Base-by-base conservation (phyloP, 179 eudicot species). In the Silene noctiflora region DNA sequence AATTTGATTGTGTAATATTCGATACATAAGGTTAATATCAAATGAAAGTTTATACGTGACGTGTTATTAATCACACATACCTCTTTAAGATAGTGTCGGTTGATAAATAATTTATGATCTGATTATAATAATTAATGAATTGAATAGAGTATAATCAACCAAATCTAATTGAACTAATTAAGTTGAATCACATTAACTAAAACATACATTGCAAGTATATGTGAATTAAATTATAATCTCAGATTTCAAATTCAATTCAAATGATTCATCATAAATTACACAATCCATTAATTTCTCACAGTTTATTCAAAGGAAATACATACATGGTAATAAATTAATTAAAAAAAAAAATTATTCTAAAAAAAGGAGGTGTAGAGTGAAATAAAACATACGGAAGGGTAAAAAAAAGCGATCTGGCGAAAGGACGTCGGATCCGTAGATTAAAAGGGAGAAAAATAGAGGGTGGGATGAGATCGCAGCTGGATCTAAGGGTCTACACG, bases 401-500 rank as follows among this genome's bases (percentile, higher is more conserved):
- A 7, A 39, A 39, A 39, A 39, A 4, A 1, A 12, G 16, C n/a
- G 81, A 82, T 75, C 76, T 71, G 64, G 22, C 6, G 24, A 63
- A 51, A 46, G 55, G 58, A 73, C n/a, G 75, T 33, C 78, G 62
- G 76, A 70, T 74, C 71, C 71, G 80, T 67, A n/a, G 74, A 76
- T 69, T 33, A 66, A 63, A 11, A 12, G 0, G 24, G 17, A 39
- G 11, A 39, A 39, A 39, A 39, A 39, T 39, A 39, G 78, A 71
- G 62, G 13, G 67, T 46, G 4, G 14, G 22, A 69, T 74, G n/a
- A 81, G 78, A 78, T 75, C 82, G 64, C 56, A 69, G 59, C 74
- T 62, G 67, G 74, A 73, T 73, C 81, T 76, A 55, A 64, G 35
- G 48, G 59, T 48, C 17, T 13, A 9, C n/a, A 75, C 27, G 29